Conservation (phyloP, 176 grass and related monocot genomes). For the Oryza australiensis region DNA sequence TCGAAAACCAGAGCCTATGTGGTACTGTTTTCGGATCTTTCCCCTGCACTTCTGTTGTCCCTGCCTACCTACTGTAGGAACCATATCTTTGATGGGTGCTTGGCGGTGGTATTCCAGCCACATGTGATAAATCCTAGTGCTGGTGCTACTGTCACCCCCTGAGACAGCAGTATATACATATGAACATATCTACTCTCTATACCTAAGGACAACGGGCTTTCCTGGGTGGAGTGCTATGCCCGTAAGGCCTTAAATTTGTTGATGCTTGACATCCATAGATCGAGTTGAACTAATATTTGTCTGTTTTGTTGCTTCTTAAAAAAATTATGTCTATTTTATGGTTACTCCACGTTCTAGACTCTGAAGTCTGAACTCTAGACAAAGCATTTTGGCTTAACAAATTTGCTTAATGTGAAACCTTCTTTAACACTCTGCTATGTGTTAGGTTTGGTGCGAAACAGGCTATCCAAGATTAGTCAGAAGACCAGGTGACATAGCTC, state of each 20-base stretch:
- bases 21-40: background rate
- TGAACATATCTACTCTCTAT: background rate
- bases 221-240: background rate
- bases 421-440: background rate
- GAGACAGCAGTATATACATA: background rate
- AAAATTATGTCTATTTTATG: background rate
- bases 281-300: background rate
- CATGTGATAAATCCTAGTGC: slow-evolving; percentile 17
- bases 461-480: slow-evolving; percentile 81
- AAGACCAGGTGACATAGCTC: slow-evolving; percentile 73
- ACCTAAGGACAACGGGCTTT: background rate
- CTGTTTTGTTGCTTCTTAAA: background rate
- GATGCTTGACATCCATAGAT: background rate
- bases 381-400: background rate
- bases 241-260: background rate
- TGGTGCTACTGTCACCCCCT: slow-evolving; percentile 5
- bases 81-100: slow-evolving; percentile 16
- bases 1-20: background rate
- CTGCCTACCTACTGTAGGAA: background rate
- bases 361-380: background rate
- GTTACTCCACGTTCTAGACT: background rate
- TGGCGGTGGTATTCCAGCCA: slow-evolving; percentile 1
- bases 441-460: slow-evolving; percentile 88
- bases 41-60: background rate
- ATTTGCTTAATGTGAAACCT: background rate